Base-by-base conservation (phyloP, 169 alveolate species). In the Plasmodium gallinaceum region DNA sequence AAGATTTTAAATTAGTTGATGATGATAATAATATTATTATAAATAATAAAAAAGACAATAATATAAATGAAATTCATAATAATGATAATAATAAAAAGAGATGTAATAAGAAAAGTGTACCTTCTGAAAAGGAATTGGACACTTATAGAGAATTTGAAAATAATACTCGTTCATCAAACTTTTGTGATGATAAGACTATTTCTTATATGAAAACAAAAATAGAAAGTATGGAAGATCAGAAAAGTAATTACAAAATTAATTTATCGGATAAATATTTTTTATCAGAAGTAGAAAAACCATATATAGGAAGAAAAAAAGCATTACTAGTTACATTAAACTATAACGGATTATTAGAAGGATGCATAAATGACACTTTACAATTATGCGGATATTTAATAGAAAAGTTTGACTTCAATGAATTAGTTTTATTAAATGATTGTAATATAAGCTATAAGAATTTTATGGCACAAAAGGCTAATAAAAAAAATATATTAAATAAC, bases 321-420 rank as follows among this genome's bases (percentile, higher is more conserved):
- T 45, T 83, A 18, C 9, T 83, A 1, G 45, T 83, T 46, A 54
- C 85, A 37, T 46, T 83, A 66, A 83, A 39, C 52, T 83, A 83
- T 68, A 52, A 68, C 54, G 91, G 85, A 9, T 61, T 68, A 61
- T 60, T 83, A 16, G 91, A 83, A 83, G 91, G 91, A 42, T 46
- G 68, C 16, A 46, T 32, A 68, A 83, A 83, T 69, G 91, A 83
- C 43, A 68, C 85, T 24, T 1, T 57, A 39, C 68, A 83, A 7
- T 52, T 83, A 61, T 83, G 91, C 42, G 83, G 66, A 5, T 64
- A 42, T 26, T 83, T 83, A 69, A 12, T 83, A 57, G 85, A 37
- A 72, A 32, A 54, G 2, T 83, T 83, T 37, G 37, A 69, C 20
- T 83, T 83, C 24, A 69, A 83, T 68, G 85, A 83, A 26, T 83